A percentile compares a stretch with the other conserved stretches of the same genome.
These are phyloP conservation scores for Xerocomus amazonicus DNA, from an alignment of 1,284 basidiomycete species.

Conservation along the genomic window DNA sequence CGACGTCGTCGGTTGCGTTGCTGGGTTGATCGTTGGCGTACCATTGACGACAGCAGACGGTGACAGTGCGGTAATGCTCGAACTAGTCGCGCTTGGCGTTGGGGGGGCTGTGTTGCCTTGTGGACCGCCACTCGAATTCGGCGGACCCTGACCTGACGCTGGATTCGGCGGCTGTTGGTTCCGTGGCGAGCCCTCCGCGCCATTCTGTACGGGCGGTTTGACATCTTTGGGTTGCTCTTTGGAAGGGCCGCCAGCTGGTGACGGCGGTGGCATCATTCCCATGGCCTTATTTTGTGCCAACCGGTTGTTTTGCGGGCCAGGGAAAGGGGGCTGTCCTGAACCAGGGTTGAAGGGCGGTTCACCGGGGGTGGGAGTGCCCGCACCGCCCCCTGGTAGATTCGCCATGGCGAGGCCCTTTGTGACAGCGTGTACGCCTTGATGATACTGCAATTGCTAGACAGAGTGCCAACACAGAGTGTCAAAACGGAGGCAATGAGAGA, in stretches of 20 bases:
- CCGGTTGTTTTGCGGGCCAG: slow-evolving; percentile 34
- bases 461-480: neutral
- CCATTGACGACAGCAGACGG: slow-evolving; percentile 43
- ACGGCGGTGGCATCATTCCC: slow-evolving; percentile 51
- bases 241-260: slow-evolving; percentile 41
- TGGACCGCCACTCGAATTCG: slow-evolving; percentile 11
- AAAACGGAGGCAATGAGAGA: neutral
- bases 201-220: slow-evolving; percentile 16
- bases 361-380: slow-evolving; percentile 36
- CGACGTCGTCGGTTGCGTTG: slow-evolving; percentile 22
- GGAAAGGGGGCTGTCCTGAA: slow-evolving; percentile 28
- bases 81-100: slow-evolving; percentile 42
- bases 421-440: slow-evolving; percentile 21
- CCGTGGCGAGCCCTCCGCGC: slow-evolving; percentile 44
- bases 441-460: slow-evolving; percentile 24
- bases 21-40: slow-evolving; percentile 26
- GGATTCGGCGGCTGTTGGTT: slow-evolving; percentile 36
- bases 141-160: slow-evolving; percentile 17
- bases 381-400: slow-evolving; percentile 22
- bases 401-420: slow-evolving; percentile 28
- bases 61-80: slow-evolving; percentile 42
- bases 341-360: slow-evolving; percentile 37
- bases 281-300: slow-evolving; percentile 37
- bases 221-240: slow-evolving; percentile 41
- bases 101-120: slow-evolving; percentile 43